These are phyloP conservation scores for Aspergillus thermomutatus DNA, from an alignment of 2,329 filamentous ascomycete genomes.

Conservation along the genomic window DNA sequence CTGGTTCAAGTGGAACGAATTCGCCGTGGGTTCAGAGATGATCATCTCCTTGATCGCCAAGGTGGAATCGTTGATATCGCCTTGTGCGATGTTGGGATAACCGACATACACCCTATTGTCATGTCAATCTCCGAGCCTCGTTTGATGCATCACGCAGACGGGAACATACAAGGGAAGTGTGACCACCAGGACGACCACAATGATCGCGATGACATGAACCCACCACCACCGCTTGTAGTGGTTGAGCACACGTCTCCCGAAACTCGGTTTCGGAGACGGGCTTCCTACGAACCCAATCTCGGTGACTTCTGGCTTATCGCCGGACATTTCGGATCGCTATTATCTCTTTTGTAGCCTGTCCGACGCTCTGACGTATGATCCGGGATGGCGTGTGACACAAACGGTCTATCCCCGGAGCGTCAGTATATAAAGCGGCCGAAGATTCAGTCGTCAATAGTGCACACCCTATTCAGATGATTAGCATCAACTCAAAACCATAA, in stretches of 20 bases:
- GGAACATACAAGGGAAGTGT: conserved; percentile 54
- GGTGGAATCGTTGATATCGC: conserved; percentile 50
- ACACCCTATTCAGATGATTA: neutral
- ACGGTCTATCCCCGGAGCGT: neutral
- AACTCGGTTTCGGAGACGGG: conserved; percentile 19
- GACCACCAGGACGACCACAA: conserved; percentile 51
- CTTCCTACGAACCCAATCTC: conserved; percentile 12
- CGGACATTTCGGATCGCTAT: conserved; percentile 12
- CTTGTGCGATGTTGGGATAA: conserved; percentile 57
- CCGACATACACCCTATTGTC: conserved; percentile 53
- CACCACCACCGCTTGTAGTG: conserved; percentile 52
- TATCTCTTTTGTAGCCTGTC: neutral
- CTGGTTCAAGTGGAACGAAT: conserved; percentile 49
- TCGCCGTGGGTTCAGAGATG: conserved; percentile 49
- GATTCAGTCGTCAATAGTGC: neutral
- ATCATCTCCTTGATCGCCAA: conserved; percentile 50
- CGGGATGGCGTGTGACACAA: neutral
- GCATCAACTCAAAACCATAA: neutral
- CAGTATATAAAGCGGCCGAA: neutral
- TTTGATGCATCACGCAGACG: neutral
- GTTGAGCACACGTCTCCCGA: conserved; percentile 24
- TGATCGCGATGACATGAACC: conserved; percentile 50
- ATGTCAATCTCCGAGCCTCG: neutral
- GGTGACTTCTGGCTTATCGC: conserved; percentile 20
- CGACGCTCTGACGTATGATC: neutral